Percentiles rank a stretch among this genome's conserved stretches.
Evolutionary conservation across 208 protist genomes (phyloP).

Genomic region (Wallacemonas rigidus): DNA sequence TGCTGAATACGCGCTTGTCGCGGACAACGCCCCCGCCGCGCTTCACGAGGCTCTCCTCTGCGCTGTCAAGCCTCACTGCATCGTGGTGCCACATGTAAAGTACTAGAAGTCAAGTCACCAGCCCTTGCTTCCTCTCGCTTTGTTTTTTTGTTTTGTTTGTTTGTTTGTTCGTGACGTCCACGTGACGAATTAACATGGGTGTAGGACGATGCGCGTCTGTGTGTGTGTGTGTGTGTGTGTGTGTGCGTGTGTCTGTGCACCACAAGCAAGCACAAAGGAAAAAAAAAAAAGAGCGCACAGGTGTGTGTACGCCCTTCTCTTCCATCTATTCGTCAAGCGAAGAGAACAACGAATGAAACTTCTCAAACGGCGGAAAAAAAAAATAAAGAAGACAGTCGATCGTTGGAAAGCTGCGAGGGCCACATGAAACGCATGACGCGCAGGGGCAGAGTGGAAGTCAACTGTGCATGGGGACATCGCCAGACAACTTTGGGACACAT

Average conservation of each 20-base stretch:
- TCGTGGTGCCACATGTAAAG: slow-evolving; percentile 44
- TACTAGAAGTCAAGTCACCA: neutral
- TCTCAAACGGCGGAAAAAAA: no score
- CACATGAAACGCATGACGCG: no score
- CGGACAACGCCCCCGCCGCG: slow-evolving; percentile 41
- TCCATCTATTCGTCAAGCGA: no score
- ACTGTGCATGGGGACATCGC: no score
- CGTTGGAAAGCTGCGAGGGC: no score
- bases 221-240: slow-evolving; percentile 10
- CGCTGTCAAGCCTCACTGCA: slow-evolving; percentile 58
- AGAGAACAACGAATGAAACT: no score
- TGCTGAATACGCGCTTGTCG: slow-evolving; percentile 60
- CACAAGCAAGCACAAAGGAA: slow-evolving; percentile 2
- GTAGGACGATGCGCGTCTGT: neutral
- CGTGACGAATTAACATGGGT: neutral
- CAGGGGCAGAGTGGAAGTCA: no score
- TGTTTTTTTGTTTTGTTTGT: neutral
- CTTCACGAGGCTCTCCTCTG: slow-evolving; percentile 60
- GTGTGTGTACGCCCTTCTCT: neutral
- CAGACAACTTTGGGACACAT: no score
- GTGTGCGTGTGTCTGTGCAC: neutral
- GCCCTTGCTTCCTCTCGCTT: neutral
- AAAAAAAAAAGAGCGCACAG: neutral
- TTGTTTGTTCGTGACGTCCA: neutral
- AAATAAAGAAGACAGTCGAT: no score